Conservation (phyloP, 139 green algal species). For the Coccomyxa sp. region DNA sequence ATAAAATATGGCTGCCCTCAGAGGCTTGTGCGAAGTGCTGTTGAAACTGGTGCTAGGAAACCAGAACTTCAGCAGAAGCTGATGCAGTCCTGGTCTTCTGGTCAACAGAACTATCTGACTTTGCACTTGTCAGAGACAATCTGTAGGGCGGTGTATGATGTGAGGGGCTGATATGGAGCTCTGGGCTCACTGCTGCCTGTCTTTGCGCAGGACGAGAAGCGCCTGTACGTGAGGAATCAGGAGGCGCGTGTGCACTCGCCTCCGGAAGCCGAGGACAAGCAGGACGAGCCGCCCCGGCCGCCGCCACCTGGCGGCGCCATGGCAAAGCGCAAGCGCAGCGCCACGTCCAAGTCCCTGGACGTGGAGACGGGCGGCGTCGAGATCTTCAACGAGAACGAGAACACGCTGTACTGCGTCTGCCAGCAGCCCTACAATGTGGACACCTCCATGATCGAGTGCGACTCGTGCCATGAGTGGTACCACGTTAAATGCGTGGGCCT, state of each 20-base stretch:
- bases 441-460: slow-evolving; percentile 57
- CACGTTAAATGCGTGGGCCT: slow-evolving; percentile 64
- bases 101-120: no score
- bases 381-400: slow-evolving; percentile 21
- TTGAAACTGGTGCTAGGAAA: no score
- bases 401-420: slow-evolving; percentile 63
- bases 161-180: no score
- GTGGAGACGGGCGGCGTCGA: not conserved
- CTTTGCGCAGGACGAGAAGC: slow-evolving; percentile 18
- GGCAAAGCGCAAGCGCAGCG: not conserved
- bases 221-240: slow-evolving; percentile 23
- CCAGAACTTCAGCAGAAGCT: no score
- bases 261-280: not conserved
- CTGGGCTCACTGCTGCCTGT: no score
- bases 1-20: no score
- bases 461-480: slow-evolving; percentile 69
- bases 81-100: no score
- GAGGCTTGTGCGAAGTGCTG: no score
- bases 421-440: slow-evolving; percentile 41
- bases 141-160: no score
- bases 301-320: not conserved
- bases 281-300: not conserved
- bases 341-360: not conserved
- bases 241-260: slow-evolving; percentile 5
- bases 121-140: no score